These are phyloP conservation scores for Aspergillus hiratsukae DNA, from an alignment of 2,329 filamentous ascomycete species.

Conservation along the genomic window DNA sequence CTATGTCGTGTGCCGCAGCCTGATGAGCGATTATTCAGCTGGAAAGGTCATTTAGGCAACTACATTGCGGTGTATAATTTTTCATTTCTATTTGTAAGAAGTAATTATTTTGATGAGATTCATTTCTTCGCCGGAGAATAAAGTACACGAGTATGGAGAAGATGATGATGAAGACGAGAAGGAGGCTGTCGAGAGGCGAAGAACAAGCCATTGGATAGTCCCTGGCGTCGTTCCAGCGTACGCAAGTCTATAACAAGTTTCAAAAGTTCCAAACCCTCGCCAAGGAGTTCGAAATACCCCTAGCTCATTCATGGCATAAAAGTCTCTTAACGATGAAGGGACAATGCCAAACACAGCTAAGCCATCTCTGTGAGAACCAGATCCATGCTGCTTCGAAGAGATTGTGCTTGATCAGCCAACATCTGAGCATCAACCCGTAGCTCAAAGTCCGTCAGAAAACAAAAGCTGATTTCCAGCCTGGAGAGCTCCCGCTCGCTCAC, in stretches of 20 bases:
- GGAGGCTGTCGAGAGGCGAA: neutral
- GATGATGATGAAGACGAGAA: neutral
- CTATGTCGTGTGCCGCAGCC: neutral
- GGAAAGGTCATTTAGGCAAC: neutral
- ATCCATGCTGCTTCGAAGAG: conserved; percentile 22
- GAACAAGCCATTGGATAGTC: neutral
- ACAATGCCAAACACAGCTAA: neutral
- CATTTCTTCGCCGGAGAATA: neutral
- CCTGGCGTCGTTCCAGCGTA: neutral
- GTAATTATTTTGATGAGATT: neutral
- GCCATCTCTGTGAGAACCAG: neutral
- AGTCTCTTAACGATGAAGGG: neutral
- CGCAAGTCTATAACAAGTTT: neutral
- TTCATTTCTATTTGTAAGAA: neutral
- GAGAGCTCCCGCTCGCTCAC: conserved; percentile 78
- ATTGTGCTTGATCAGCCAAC: conserved; percentile 49
- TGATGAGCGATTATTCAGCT: neutral
- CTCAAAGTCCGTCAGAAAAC: conserved; percentile 81
- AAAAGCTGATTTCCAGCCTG: conserved; percentile 82
- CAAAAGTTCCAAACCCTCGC: neutral
- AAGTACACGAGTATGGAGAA: neutral
- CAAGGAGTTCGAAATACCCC: neutral
- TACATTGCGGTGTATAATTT: neutral
- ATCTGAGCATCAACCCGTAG: conserved; percentile 59
- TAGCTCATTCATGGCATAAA: neutral